phyloP scores from a whole-genome alignment of 805 yeast species.

The Starmerella apis region DNA sequence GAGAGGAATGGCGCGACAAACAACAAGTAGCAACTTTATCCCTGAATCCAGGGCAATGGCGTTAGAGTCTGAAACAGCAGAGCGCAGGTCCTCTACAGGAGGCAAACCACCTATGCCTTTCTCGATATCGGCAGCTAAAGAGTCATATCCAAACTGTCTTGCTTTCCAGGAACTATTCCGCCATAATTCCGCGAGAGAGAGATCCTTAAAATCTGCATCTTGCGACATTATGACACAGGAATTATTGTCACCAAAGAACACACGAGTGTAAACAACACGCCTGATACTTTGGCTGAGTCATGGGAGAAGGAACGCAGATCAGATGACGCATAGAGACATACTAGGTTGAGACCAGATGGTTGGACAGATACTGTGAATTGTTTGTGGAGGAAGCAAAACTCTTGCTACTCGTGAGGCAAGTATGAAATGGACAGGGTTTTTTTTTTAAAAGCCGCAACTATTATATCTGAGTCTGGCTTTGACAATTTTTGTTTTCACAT shows the following conservation, averaged over 20 bases:
- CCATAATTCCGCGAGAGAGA: slow-evolving; percentile 59
- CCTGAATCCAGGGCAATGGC: slow-evolving; percentile 90
- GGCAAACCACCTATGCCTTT: slow-evolving; percentile 3
- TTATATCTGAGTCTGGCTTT: no score
- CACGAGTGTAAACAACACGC: slow-evolving; percentile 4
- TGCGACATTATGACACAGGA: slow-evolving; percentile 31
- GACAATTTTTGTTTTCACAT: no score
- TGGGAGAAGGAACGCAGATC: background rate
- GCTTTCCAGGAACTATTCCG: slow-evolving; percentile 78
- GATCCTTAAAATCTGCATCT: slow-evolving; percentile 50
- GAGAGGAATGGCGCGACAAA: slow-evolving; percentile 49
- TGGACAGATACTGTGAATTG: no score
- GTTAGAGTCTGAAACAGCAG: slow-evolving; percentile 62
- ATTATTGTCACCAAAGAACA: background rate
- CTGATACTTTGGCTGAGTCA: background rate
- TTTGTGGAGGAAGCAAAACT: no score
- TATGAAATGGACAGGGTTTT: no score
- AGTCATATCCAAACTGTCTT: slow-evolving; percentile 68
- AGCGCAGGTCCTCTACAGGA: slow-evolving; percentile 33
- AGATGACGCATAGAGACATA: background rate
- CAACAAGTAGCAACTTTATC: slow-evolving; percentile 42
- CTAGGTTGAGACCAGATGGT: background rate
- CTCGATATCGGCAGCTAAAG: slow-evolving; percentile 31
- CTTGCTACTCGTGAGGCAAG: no score
- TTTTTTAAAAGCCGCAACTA: no score